These are phyloP conservation scores for Phytophthora syringae DNA, from an alignment of 352 stramenopile species.

Conservation along the genomic window DNA sequence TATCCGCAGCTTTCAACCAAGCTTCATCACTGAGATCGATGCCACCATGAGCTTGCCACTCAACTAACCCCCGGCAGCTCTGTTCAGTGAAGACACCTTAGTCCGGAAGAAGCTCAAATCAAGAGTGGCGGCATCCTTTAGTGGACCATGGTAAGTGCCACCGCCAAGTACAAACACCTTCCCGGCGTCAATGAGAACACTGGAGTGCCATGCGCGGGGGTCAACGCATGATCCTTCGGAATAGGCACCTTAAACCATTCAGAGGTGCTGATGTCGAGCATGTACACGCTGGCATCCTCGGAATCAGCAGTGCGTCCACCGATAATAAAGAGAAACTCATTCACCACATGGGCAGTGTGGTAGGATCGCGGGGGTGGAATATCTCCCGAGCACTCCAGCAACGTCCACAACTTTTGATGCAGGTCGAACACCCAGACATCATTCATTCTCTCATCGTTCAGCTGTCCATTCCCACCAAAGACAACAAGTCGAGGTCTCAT, in stretches of 20 bases:
- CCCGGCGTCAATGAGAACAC: slow-evolving; percentile 41
- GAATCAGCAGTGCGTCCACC: slow-evolving; percentile 55
- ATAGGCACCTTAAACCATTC: slow-evolving; percentile 60
- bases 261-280: slow-evolving; percentile 55
- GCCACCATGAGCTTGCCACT: no score
- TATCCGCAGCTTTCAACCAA: no score
- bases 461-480: slow-evolving; percentile 78
- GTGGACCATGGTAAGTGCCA: slow-evolving; percentile 64
- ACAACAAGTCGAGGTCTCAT: slow-evolving; percentile 41
- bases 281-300: slow-evolving; percentile 56
- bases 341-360: slow-evolving; percentile 64
- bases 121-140: slow-evolving; percentile 59
- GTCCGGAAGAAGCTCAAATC: slow-evolving; percentile 47
- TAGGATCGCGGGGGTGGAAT: slow-evolving; percentile 65
- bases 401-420: slow-evolving; percentile 38
- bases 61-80: no score
- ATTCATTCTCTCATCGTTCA: slow-evolving; percentile 72
- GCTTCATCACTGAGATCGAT: no score
- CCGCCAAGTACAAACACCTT: slow-evolving; percentile 65
- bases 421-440: slow-evolving; percentile 76
- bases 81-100: slow-evolving; percentile 10
- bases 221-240: slow-evolving; percentile 31
- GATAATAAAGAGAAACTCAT: slow-evolving; percentile 63
- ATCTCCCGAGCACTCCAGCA: slow-evolving; percentile 47
- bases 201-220: slow-evolving; percentile 75